Conservation (phyloP, 306 rosid genomes). For the Geum urbanum region DNA sequence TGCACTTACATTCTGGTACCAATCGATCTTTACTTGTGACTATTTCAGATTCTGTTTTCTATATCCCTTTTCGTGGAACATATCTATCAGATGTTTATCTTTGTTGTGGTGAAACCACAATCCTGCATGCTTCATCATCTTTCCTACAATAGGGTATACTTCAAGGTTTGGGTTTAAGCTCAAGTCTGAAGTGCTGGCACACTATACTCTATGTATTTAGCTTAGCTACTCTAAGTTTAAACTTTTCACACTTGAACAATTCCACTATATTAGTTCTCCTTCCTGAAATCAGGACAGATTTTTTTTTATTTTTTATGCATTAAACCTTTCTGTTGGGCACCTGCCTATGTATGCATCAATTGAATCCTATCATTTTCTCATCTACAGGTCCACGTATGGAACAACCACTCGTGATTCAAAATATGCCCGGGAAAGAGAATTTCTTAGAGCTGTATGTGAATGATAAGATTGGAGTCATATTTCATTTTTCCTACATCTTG, state of each 20-base stretch:
- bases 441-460: constrained; percentile 80
- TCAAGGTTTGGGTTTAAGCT: constrained; percentile 1
- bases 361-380: constrained; percentile 14
- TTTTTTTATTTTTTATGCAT: neutral
- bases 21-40: neutral
- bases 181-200: neutral
- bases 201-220: neutral
- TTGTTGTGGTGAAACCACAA: constrained; percentile 1
- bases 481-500: neutral
- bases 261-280: constrained; percentile 1
- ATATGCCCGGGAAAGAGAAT: constrained; percentile 83
- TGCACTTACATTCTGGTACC: neutral
- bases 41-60: constrained; percentile 2
- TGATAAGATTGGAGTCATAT: constrained; percentile 3
- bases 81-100: neutral
- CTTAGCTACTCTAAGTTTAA: neutral
- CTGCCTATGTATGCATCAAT: neutral
- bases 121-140: constrained; percentile 1
- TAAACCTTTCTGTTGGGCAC: constrained; percentile 2
- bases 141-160: neutral
- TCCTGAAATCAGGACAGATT: neutral
- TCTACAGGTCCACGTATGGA: constrained; percentile 84
- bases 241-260: neutral
- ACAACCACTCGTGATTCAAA: constrained; percentile 86
- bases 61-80: neutral